A percentile compares a stretch with the other conserved stretches of the same genome.
These are phyloP conservation scores for Euphorbia peplus DNA, from an alignment of 345 rosid genomes.

Conservation along the genomic window DNA sequence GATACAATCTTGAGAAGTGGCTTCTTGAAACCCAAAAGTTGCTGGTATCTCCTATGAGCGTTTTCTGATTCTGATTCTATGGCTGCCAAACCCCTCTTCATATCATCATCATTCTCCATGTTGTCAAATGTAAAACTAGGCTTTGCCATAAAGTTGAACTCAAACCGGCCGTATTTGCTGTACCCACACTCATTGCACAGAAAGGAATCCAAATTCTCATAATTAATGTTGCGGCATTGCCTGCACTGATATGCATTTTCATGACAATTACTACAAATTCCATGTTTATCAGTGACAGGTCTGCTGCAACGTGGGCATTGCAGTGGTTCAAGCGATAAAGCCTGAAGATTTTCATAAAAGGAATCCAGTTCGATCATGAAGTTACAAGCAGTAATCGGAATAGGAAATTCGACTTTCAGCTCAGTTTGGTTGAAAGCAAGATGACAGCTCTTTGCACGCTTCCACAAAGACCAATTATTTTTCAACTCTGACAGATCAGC, in stretches of 20 bases:
- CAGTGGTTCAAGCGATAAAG: conserved; percentile 91
- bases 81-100: conserved; percentile 97
- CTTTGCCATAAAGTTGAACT: conserved; percentile 97
- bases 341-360: conserved; percentile 98
- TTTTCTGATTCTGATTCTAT: conserved; percentile 98
- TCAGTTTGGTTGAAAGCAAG: conserved; percentile 96
- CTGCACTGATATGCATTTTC: conserved; percentile 99
- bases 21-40: conserved; percentile 96
- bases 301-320: conserved; percentile 99
- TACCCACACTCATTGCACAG: conserved; percentile 98
- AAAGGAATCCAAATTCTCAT: conserved; percentile 95
- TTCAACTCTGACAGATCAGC: conserved; percentile 95
- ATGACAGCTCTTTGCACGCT: conserved; percentile 98
- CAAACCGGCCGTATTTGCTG: conserved; percentile 98
- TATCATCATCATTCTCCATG: conserved; percentile 99
- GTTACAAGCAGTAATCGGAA: conserved; percentile 98
- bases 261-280: conserved; percentile 94
- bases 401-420: conserved; percentile 94
- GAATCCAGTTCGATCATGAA: conserved; percentile 99
- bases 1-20: conserved; percentile 97
- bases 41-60: conserved; percentile 99
- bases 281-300: conserved; percentile 94
- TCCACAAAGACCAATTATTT: conserved; percentile 97
- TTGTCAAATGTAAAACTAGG: conserved; percentile 95
- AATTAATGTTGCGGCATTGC: conserved; percentile 98